Evolutionary conservation across 2,329 filamentous ascomycete genomes (phyloP), one percentile per base, ranked within the genome.

Genomic region (Cordyceps cicadae): DNA sequence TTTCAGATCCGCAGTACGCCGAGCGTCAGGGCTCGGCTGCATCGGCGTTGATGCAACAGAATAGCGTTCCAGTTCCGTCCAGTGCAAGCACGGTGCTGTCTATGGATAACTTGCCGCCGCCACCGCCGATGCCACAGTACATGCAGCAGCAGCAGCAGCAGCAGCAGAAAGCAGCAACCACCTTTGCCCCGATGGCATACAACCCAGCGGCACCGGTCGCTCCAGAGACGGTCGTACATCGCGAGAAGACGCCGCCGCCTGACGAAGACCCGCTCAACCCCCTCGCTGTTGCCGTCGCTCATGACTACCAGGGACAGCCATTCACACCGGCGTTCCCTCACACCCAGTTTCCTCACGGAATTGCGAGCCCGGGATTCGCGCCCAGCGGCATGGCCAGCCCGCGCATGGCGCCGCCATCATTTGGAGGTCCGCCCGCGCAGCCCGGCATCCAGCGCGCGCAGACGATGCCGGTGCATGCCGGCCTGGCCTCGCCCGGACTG

Each of bases 161-260:
- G 48, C 50, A 26, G 9, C 26, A 41, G 2, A 39, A 58, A 41
- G 39, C 58, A 29, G 37, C 56, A 9, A 67, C 75, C 39, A 79
- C 68, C 66, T 87, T 86, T 66, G 78, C 74, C 8, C 87, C 87
- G 0, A 85, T 90, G 75, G 83, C 87, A 2, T 92, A 92, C 70
- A 92, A 92, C 69, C 89, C 89, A 3, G 89, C 89, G 0, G 88
- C 89, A 1, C 89, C 89, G 5, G 81, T 88, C 0, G 87, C 88
- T 0, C 88, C 89, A 0, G 89, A 92, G 70, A 79, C 82, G 24
- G 85, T 92, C 56, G 78, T 81, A 21, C 84, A 89, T 70, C 81
- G 89, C 53, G 89, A 92, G 72, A 92, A 92, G 79, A 93, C 89
- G 0, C 89, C 89, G 1, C 89, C 89, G 4, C 87, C 87, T 3